Conservation (phyloP, 805 yeast species). For the Wickerhamomyces ciferrii region DNA sequence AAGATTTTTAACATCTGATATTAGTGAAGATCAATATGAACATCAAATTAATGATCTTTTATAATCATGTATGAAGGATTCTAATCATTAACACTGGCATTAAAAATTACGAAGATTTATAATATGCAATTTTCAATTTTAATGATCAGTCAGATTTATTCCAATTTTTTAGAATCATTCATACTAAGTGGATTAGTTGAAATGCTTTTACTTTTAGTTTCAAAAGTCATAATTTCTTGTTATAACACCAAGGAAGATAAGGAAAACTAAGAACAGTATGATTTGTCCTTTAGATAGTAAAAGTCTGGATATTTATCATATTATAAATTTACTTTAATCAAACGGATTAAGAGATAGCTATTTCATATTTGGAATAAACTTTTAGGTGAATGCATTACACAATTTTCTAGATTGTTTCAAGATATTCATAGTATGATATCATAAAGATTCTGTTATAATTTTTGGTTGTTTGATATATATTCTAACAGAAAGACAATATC, state of each 20-base stretch:
- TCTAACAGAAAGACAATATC: slow-evolving; percentile 77
- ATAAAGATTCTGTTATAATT: slow-evolving; percentile 26
- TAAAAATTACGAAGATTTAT: slow-evolving; percentile 36
- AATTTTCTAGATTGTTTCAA: slow-evolving; percentile 55
- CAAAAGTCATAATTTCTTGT: slow-evolving; percentile 54
- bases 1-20: slow-evolving; percentile 11
- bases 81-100: slow-evolving; percentile 30
- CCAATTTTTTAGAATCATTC: slow-evolving; percentile 42
- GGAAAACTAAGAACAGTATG: slow-evolving; percentile 54
- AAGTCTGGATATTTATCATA: slow-evolving; percentile 72
- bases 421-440: slow-evolving; percentile 20
- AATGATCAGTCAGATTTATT: slow-evolving; percentile 29
- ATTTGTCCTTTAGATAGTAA: slow-evolving; percentile 64
- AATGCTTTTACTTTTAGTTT: slow-evolving; percentile 54
- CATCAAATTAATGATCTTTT: slow-evolving; percentile 27
- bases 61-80: slow-evolving; percentile 33
- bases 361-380: slow-evolving; percentile 67
- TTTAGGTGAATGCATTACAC: slow-evolving; percentile 66
- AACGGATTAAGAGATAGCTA: slow-evolving; percentile 56
- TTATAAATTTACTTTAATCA: slow-evolving; percentile 55
- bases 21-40: slow-evolving; percentile 8
- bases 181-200: slow-evolving; percentile 41
- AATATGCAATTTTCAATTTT: slow-evolving; percentile 36
- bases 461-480: slow-evolving; percentile 63
- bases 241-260: slow-evolving; percentile 37